A percentile compares a stretch with the other conserved stretches of the same genome.
Evolutionary conservation across 163 green algal genomes (phyloP).

Genomic region (Chlamydomonas reinhardtii): DNA sequence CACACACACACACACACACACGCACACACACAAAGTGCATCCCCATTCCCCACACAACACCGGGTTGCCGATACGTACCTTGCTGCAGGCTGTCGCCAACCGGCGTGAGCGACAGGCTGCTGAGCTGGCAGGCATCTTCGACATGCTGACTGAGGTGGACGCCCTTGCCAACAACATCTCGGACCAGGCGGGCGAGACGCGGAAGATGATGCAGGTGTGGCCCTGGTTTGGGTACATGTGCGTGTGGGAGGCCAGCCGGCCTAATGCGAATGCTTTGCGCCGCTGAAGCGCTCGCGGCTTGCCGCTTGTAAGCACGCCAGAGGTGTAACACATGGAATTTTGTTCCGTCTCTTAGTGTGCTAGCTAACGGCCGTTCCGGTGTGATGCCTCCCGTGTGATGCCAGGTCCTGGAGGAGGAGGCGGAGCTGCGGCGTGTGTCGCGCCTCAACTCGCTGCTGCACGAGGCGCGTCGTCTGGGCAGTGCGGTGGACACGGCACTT

Average conservation of each 20-base stretch:
- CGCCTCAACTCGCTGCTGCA: slow-evolving; percentile 31
- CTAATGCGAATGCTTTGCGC: too few relatives aligned
- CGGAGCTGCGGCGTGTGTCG: slow-evolving; percentile 6
- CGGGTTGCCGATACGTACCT: too few relatives aligned
- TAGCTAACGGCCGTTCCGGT: not conserved
- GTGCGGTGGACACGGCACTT: slow-evolving; percentile 18
- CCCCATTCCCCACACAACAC: too few relatives aligned
- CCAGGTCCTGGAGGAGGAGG: slow-evolving; percentile 39
- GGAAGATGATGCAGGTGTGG: slow-evolving; percentile 35
- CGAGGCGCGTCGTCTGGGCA: not conserved
- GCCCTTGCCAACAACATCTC: slow-evolving; percentile 4
- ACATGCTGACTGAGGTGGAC: slow-evolving; percentile 34
- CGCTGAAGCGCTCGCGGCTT: too few relatives aligned
- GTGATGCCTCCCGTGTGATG: too few relatives aligned
- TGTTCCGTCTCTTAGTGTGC: too few relatives aligned
- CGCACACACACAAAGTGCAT: too few relatives aligned
- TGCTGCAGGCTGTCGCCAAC: slow-evolving; percentile 7
- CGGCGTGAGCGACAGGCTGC: slow-evolving; percentile 25
- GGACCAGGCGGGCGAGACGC: not conserved
- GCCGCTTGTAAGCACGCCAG: too few relatives aligned
- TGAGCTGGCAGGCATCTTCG: slow-evolving; percentile 19
- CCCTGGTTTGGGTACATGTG: not conserved
- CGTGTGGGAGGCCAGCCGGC: too few relatives aligned
- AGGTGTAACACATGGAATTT: too few relatives aligned
- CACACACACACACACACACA: too few relatives aligned